These are phyloP conservation scores for Daedalea quercina DNA, from an alignment of 768 basidiomycete genomes.

Conservation along the genomic window DNA sequence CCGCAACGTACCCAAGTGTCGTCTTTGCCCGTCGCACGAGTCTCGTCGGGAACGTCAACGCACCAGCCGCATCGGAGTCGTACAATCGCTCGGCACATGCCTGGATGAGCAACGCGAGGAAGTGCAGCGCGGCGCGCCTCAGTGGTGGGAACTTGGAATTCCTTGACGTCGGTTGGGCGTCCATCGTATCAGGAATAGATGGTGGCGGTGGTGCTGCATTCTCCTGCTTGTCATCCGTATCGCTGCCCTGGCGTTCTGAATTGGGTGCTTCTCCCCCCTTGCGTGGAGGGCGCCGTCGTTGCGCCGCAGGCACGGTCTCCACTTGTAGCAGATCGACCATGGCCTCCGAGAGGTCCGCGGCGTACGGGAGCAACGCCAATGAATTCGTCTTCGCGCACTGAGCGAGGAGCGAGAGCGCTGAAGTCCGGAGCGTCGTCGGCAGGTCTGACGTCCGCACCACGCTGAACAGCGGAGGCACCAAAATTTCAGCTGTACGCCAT, in stretches of 20 bases:
- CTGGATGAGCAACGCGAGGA: slow-evolving; percentile 66
- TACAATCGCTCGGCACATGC: slow-evolving; percentile 47
- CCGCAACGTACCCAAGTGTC: slow-evolving; percentile 63
- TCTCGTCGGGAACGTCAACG: slow-evolving; percentile 26
- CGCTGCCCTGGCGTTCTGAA: background rate
- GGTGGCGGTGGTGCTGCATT: slow-evolving; percentile 2
- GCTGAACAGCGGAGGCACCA: slow-evolving; percentile 68
- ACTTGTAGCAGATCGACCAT: slow-evolving; percentile 76
- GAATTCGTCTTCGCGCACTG: slow-evolving; percentile 63
- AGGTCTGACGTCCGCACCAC: slow-evolving; percentile 52
- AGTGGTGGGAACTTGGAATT: slow-evolving; percentile 71
- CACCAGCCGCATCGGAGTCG: slow-evolving; percentile 26
- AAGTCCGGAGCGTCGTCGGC: slow-evolving; percentile 70
- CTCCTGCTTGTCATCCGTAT: slow-evolving; percentile 4
- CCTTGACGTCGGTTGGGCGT: slow-evolving; percentile 49
- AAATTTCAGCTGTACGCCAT: slow-evolving; percentile 45
- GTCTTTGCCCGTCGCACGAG: slow-evolving; percentile 45
- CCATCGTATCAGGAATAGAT: slow-evolving; percentile 30
- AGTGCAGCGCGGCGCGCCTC: slow-evolving; percentile 81
- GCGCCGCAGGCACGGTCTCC: slow-evolving; percentile 37
- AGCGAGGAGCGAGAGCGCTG: slow-evolving; percentile 64
- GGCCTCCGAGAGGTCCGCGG: slow-evolving; percentile 51
- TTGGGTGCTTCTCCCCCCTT: background rate
- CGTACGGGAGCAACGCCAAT: slow-evolving; percentile 56
- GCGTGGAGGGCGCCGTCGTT: slow-evolving; percentile 1